These are phyloP conservation scores for Sporothrix brunneoviolacea DNA, from an alignment of 2,329 filamentous ascomycete species.

Conservation along the genomic window DNA sequence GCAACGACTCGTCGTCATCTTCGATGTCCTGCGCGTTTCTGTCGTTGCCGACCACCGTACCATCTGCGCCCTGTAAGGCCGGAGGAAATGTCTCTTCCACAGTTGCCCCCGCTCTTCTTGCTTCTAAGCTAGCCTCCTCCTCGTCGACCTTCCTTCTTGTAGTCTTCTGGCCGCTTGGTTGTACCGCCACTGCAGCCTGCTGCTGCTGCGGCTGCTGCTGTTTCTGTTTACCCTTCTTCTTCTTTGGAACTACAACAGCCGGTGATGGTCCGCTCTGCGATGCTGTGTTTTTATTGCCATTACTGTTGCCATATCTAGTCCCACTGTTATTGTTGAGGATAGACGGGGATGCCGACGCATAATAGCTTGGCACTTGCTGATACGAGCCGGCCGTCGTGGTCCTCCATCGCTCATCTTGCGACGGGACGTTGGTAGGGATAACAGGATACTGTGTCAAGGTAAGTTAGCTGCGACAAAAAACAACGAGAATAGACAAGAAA, in stretches of 20 bases:
- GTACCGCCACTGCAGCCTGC: neutral
- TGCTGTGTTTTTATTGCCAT: neutral
- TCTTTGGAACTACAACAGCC: conserved; percentile 11
- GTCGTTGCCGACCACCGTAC: neutral
- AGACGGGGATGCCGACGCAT: conserved; percentile 1
- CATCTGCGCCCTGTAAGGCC: neutral
- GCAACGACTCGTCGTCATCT: conserved; percentile 19
- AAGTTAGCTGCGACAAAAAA: conserved; percentile 22
- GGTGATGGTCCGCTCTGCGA: neutral
- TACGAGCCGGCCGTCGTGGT: conserved; percentile 16
- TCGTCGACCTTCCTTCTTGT: neutral
- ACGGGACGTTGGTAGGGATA: conserved; percentile 70
- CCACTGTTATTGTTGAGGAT: neutral
- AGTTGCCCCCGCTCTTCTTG: too few relatives aligned
- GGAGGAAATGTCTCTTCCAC: neutral
- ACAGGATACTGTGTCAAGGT: conserved; percentile 69
- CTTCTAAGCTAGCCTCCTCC: neutral
- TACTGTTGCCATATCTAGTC: neutral
- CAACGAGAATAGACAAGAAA: neutral
- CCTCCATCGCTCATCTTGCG: conserved; percentile 55
- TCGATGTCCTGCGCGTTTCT: neutral
- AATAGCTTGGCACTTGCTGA: conserved; percentile 30
- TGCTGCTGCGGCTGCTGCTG: conserved; percentile 5
- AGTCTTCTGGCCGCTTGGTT: neutral
- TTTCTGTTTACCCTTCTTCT: conserved; percentile 21